These are phyloP conservation scores for Pseudoneurospora amorphoporcata DNA, from an alignment of 495 filamentous ascomycete species.

Conservation along the genomic window DNA sequence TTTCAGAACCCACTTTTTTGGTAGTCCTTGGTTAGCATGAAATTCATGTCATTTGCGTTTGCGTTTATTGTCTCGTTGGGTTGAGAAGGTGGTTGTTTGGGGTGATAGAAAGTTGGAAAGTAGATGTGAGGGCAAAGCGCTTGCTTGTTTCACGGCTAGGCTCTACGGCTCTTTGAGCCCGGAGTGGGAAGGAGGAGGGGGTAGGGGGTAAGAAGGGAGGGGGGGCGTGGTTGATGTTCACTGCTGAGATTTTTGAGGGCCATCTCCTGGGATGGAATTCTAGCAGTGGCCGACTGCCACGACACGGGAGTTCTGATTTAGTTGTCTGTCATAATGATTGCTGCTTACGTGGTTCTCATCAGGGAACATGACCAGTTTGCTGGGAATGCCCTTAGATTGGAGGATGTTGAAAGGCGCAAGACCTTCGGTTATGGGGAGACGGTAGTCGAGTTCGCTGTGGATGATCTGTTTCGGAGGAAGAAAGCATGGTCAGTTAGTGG, in stretches of 20 bases:
- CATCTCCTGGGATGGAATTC: background rate
- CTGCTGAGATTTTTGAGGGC: background rate
- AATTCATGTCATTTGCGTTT: background rate
- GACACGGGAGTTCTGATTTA: background rate
- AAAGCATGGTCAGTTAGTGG: background rate
- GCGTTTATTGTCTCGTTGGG: background rate
- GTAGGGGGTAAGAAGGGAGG: background rate
- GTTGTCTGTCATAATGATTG: background rate
- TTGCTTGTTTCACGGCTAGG: background rate
- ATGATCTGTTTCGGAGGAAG: constrained; percentile 45
- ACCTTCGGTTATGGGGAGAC: constrained; percentile 73
- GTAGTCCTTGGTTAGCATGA: background rate
- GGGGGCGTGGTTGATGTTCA: background rate
- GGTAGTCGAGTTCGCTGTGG: constrained; percentile 86
- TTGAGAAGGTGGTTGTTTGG: background rate
- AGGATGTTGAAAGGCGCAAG: constrained; percentile 82
- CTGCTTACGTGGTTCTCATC: constrained; percentile 57
- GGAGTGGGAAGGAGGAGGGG: background rate
- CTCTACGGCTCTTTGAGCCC: background rate
- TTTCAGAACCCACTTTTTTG: constrained; percentile 71
- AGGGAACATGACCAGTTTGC: constrained; percentile 70
- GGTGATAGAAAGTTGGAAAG: background rate
- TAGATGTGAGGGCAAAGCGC: background rate
- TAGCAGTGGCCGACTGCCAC: background rate
- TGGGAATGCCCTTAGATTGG: constrained; percentile 61